Evolutionary conservation across 108 stramenopile genomes (phyloP).

Genomic region (Bacterosira constricta): DNA sequence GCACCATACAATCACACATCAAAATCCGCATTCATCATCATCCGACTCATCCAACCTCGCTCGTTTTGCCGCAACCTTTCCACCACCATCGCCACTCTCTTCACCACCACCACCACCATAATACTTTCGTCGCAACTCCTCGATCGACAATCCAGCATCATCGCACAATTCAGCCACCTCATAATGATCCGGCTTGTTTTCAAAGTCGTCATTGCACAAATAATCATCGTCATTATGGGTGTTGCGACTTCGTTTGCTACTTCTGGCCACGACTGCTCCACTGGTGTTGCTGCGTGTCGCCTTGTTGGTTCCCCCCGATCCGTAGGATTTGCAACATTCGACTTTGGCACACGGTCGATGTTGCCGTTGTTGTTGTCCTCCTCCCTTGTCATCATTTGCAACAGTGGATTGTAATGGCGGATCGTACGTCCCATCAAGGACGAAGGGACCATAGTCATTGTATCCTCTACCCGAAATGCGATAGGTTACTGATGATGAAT

Average conservation of each 20-base stretch:
- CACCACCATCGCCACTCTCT: constrained; percentile 21
- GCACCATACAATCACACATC: too few species aligned
- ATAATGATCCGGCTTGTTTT: constrained; percentile 46
- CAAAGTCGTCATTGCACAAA: constrained; percentile 40
- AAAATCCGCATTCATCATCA: constrained; percentile 52
- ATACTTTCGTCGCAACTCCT: constrained; percentile 59
- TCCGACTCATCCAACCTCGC: constrained; percentile 28
- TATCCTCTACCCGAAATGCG: constrained; percentile 39
- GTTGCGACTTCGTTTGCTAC: constrained; percentile 11
- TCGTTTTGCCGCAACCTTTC: constrained; percentile 24
- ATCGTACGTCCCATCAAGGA: constrained; percentile 32
- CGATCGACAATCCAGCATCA: constrained; percentile 62
- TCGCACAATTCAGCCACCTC: constrained; percentile 64
- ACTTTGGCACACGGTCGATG: too few species aligned
- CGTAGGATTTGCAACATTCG: constrained; percentile 32
- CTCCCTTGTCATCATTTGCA: not conserved
- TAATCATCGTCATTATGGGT: constrained; percentile 24
- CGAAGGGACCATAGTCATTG: constrained; percentile 49
- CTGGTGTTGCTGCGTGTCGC: not conserved
- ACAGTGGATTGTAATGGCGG: not conserved
- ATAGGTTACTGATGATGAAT: too few species aligned
- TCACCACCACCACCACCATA: constrained; percentile 47
- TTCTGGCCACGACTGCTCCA: not conserved
- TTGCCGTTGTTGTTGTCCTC: too few species aligned
- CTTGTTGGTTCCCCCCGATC: constrained; percentile 15